Conservation (phyloP, 2,329 filamentous ascomycete species). For the Sporothrix mexicana region DNA sequence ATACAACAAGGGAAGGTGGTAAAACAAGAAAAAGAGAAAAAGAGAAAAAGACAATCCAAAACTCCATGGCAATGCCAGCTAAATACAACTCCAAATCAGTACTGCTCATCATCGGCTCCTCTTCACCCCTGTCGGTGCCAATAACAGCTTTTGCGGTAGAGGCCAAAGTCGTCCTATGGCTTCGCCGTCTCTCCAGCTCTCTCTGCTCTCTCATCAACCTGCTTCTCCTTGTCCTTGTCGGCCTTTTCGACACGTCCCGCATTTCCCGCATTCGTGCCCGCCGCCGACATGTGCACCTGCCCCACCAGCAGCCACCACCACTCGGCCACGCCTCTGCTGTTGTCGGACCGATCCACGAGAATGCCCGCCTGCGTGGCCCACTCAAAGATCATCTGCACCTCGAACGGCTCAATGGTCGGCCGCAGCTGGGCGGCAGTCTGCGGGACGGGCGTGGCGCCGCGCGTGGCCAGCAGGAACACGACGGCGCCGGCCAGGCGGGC, state of each 20-base stretch:
- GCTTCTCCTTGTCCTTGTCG: neutral
- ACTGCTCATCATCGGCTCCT: no score
- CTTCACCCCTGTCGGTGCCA: neutral
- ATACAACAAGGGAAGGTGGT: neutral
- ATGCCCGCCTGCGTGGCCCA: conserved; percentile 65
- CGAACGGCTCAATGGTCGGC: conserved; percentile 66
- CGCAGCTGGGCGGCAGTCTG: conserved; percentile 62
- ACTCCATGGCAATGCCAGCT: neutral
- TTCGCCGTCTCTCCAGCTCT: neutral
- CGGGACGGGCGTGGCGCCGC: conserved; percentile 61
- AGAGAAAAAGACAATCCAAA: neutral
- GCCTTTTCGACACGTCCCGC: neutral
- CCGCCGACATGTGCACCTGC: conserved; percentile 38
- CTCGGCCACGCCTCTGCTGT: conserved; percentile 54
- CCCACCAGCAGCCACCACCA: conserved; percentile 72
- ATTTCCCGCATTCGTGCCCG: neutral
- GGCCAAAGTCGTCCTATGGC: neutral
- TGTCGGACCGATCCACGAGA: conserved; percentile 43
- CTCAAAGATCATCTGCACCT: conserved; percentile 62
- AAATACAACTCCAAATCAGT: neutral
- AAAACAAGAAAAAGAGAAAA: neutral
- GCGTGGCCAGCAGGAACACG: conserved; percentile 65
- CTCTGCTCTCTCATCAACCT: neutral
- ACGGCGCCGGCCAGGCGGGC: conserved; percentile 66
- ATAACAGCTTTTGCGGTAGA: neutral